Evolutionary conservation across 2,329 filamentous ascomycete genomes (phyloP).

Genomic region (Pyrenophora seminiperda): DNA sequence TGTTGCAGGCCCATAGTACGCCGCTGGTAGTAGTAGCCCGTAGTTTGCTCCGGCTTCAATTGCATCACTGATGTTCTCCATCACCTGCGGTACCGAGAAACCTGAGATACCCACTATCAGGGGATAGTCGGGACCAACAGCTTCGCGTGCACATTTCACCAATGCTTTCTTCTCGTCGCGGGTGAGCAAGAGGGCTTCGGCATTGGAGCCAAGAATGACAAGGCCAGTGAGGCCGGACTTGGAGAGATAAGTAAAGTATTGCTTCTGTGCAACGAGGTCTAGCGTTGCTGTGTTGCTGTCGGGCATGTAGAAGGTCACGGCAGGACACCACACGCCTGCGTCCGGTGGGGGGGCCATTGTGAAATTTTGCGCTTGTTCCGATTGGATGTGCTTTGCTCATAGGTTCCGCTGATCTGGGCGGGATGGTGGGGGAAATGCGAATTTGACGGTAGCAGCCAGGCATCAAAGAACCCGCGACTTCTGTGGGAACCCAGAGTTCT

Average conservation of each 20-base stretch:
- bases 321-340: conserved; percentile 46
- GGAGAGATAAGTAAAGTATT: conserved; percentile 54
- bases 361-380: neutral
- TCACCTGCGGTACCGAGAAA: conserved; percentile 51
- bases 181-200: conserved; percentile 54
- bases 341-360: conserved; percentile 22
- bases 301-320: conserved; percentile 55
- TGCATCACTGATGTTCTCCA: conserved; percentile 52
- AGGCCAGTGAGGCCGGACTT: conserved; percentile 52
- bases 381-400: neutral
- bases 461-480: neutral
- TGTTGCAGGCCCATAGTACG: conserved; percentile 54
- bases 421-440: neutral
- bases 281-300: conserved; percentile 43
- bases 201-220: conserved; percentile 55
- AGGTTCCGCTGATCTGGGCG: neutral
- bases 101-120: conserved; percentile 54
- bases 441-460: too few relatives aligned
- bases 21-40: conserved; percentile 52
- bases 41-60: conserved; percentile 51
- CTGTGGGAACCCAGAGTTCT: too few relatives aligned
- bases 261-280: conserved; percentile 50
- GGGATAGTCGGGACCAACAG: conserved; percentile 50
- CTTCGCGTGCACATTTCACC: conserved; percentile 49
- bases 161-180: conserved; percentile 50